Conservation (phyloP, 1,284 basidiomycete genomes). For the Cryptococcus sp. region DNA sequence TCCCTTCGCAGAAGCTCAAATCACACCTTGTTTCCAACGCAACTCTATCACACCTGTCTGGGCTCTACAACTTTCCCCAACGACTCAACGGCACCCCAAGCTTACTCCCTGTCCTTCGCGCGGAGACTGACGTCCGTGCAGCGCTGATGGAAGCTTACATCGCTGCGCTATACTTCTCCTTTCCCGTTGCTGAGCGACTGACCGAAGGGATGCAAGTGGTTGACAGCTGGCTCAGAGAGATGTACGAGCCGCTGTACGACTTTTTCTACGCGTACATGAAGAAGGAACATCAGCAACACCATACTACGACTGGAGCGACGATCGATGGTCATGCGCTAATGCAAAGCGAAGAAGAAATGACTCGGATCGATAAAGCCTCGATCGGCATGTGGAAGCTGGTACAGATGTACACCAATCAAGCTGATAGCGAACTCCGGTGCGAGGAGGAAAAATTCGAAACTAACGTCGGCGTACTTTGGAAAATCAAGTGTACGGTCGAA, state of each 20-base stretch:
- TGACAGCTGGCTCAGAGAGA: slow-evolving; percentile 44
- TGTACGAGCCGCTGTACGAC: slow-evolving; percentile 47
- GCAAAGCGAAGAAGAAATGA: slow-evolving; percentile 30
- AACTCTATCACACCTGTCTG: slow-evolving; percentile 46
- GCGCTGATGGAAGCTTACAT: slow-evolving; percentile 51
- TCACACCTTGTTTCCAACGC: slow-evolving; percentile 48
- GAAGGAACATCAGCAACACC: slow-evolving; percentile 36
- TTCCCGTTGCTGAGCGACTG: slow-evolving; percentile 22
- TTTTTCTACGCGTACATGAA: slow-evolving; percentile 48
- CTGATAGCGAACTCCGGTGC: slow-evolving; percentile 26
- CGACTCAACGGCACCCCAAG: slow-evolving; percentile 36
- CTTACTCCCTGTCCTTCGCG: slow-evolving; percentile 37
- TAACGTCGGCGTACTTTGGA: slow-evolving; percentile 35
- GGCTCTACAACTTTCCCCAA: slow-evolving; percentile 44
- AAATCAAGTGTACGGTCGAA: slow-evolving; percentile 33
- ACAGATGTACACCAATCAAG: slow-evolving; percentile 22
- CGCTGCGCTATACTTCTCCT: slow-evolving; percentile 46
- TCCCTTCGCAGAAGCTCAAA: slow-evolving; percentile 44
- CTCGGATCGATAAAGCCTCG: slow-evolving; percentile 23
- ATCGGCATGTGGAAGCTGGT: slow-evolving; percentile 38
- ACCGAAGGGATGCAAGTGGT: slow-evolving; percentile 28
- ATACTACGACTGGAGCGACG: slow-evolving; percentile 23
- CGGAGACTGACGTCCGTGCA: slow-evolving; percentile 45
- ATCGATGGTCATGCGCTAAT: slow-evolving; percentile 28
- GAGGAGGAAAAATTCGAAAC: slow-evolving; percentile 37